A percentile compares a stretch with the other conserved stretches of the same genome.
phyloP scores from a whole-genome alignment of 2,329 filamentous ascomycete genomes.

The Talaromyces sp. region DNA sequence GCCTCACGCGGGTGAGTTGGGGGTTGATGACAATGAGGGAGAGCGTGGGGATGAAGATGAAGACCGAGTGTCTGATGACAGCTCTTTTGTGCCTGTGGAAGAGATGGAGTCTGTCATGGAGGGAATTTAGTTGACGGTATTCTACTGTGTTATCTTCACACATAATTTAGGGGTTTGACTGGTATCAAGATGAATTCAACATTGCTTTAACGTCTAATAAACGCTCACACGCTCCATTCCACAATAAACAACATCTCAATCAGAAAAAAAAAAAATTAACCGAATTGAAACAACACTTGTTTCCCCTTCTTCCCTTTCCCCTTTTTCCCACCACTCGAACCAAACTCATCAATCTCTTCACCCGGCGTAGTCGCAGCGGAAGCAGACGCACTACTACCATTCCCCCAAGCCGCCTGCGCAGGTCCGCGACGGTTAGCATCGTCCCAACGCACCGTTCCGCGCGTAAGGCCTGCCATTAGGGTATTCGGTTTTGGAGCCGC shows the following conservation, averaged over 20 bases:
- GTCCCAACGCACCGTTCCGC: slow-evolving; percentile 43
- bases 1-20: background rate
- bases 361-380: slow-evolving; percentile 11
- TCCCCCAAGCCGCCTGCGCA: slow-evolving; percentile 34
- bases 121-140: background rate
- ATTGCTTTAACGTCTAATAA: background rate
- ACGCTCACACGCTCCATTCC: background rate
- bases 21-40: background rate
- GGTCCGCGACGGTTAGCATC: slow-evolving; percentile 26
- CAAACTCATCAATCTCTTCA: slow-evolving; percentile 1
- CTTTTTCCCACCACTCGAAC: slow-evolving; percentile 18
- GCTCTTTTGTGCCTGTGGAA: slow-evolving; percentile 7
- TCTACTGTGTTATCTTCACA: background rate
- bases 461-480: slow-evolving; percentile 45
- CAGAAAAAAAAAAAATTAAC: slow-evolving; percentile 15
- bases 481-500: slow-evolving; percentile 65
- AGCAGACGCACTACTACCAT: slow-evolving; percentile 8
- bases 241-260: background rate
- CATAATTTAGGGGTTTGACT: background rate
- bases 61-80: background rate
- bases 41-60: background rate
- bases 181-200: background rate
- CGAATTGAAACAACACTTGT: slow-evolving; percentile 37
- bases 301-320: slow-evolving; percentile 33
- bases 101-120: background rate